Conservation (phyloP, 768 basidiomycete species). For the Kwoniella heveanensis region DNA sequence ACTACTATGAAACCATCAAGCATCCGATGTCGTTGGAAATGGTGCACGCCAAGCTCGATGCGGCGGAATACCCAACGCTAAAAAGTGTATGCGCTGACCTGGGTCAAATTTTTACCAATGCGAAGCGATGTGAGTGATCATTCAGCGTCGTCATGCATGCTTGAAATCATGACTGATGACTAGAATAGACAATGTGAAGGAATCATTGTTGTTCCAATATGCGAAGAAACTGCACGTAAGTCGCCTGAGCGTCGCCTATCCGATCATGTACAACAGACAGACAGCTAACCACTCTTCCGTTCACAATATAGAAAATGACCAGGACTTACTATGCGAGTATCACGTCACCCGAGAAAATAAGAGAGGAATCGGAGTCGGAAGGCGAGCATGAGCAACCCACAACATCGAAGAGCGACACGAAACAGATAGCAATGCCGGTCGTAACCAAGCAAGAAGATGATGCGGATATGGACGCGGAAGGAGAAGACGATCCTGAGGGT, state of each 20-base stretch:
- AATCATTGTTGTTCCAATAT: conserved; percentile 49
- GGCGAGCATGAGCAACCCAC: conserved; percentile 32
- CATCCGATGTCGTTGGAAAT: conserved; percentile 49
- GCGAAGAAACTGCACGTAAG: conserved; percentile 53
- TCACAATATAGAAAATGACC: conserved; percentile 39
- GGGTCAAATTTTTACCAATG: conserved; percentile 53
- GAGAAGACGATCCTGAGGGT: conserved; percentile 23
- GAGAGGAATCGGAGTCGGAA: conserved; percentile 28
- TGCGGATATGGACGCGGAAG: conserved; percentile 21
- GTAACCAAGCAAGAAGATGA: conserved; percentile 2
- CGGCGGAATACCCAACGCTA: conserved; percentile 38
- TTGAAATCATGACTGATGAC: background rate
- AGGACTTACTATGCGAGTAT: conserved; percentile 32
- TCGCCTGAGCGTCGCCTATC: background rate
- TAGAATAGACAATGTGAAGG: conserved; percentile 47
- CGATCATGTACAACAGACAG: no score
- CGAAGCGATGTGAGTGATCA: conserved; percentile 51
- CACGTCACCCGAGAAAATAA: conserved; percentile 15
- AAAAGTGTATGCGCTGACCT: conserved; percentile 48
- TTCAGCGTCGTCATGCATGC: background rate
- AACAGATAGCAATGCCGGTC: background rate
- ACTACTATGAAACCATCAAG: conserved; percentile 52
- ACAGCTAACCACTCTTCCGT: no score
- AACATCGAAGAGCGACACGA: background rate
- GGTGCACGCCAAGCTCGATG: conserved; percentile 39